Evolutionary conservation across 1,284 basidiomycete genomes (phyloP).

Genomic region (Ganoderma boninense): DNA sequence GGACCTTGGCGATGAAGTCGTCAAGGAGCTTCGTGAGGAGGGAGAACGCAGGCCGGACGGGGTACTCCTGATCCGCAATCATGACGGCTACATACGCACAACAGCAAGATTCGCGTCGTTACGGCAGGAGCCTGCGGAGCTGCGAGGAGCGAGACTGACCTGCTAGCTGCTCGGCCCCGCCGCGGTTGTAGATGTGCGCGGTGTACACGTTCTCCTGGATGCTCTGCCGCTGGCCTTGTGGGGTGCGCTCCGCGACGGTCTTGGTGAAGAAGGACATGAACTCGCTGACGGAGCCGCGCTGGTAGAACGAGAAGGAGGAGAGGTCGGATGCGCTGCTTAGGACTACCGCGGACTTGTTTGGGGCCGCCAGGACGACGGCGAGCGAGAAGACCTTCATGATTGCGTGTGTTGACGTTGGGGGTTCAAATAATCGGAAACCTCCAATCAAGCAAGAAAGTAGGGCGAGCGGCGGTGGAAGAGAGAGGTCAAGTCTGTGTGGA

Average conservation of each 20-base stretch:
- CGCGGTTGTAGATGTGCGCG: slow-evolving; percentile 91
- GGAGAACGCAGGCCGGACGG: slow-evolving; percentile 95
- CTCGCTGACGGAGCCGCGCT: slow-evolving; percentile 85
- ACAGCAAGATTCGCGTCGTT: neutral
- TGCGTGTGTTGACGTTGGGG: neutral
- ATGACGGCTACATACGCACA: slow-evolving; percentile 74
- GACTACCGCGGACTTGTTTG: slow-evolving; percentile 66
- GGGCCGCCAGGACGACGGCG: slow-evolving; percentile 65
- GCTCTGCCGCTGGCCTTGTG: slow-evolving; percentile 88
- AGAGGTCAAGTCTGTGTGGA: neutral
- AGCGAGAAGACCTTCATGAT: slow-evolving; percentile 79
- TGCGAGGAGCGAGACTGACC: slow-evolving; percentile 55
- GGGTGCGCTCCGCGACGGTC: slow-evolving; percentile 93
- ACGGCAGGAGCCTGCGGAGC: neutral
- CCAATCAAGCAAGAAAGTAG: neutral
- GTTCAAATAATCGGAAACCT: neutral
- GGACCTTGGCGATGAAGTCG: slow-evolving; percentile 87
- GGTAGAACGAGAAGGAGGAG: slow-evolving; percentile 94
- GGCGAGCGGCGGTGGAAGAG: neutral
- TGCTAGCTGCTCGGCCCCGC: slow-evolving; percentile 81
- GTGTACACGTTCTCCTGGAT: slow-evolving; percentile 96
- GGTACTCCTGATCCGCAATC: slow-evolving; percentile 96
- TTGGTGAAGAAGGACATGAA: slow-evolving; percentile 93
- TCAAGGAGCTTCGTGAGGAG: slow-evolving; percentile 95
- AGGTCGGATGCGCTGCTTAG: slow-evolving; percentile 86